These are phyloP conservation scores for Axilococcus clingmanii DNA, from an alignment of 139 green algal genomes.

Conservation along the genomic window DNA sequence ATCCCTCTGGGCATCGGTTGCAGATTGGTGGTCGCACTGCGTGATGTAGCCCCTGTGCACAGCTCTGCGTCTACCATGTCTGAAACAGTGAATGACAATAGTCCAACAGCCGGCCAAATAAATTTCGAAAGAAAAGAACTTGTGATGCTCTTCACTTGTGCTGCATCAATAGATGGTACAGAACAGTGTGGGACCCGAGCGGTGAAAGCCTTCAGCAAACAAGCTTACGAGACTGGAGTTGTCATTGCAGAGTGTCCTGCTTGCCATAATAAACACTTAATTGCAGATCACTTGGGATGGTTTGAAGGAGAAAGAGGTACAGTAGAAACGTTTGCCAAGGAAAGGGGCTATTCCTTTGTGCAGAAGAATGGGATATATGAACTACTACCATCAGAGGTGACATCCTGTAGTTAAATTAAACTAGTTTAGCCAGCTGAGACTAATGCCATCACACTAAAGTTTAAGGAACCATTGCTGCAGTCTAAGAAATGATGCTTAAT, in stretches of 20 bases:
- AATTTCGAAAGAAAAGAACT: slow-evolving; percentile 15
- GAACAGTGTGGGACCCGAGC: slow-evolving; percentile 38
- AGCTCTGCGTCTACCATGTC: too few species aligned
- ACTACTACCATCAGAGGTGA: background rate
- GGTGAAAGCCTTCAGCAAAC: slow-evolving; percentile 42
- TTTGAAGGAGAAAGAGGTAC: slow-evolving; percentile 33
- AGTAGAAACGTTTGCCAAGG: slow-evolving; percentile 19
- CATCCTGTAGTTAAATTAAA: background rate
- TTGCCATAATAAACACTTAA: slow-evolving; percentile 50
- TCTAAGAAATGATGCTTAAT: slow-evolving; percentile 48
- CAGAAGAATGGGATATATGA: too few species aligned
- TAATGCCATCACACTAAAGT: slow-evolving; percentile 58
- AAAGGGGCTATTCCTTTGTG: background rate
- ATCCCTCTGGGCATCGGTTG: too few species aligned
- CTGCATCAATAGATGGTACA: too few species aligned
- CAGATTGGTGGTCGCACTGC: too few species aligned
- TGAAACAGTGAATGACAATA: too few species aligned
- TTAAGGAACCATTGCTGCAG: slow-evolving; percentile 24
- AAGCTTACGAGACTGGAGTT: slow-evolving; percentile 43
- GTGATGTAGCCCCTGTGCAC: too few species aligned
- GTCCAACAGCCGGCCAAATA: too few species aligned
- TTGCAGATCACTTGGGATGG: slow-evolving; percentile 53
- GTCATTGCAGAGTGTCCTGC: slow-evolving; percentile 51
- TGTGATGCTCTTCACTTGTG: slow-evolving; percentile 29
- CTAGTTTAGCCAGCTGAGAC: slow-evolving; percentile 4